Base-by-base conservation (phyloP, 2,329 filamentous ascomycete genomes). In the Penicillium paneum region DNA sequence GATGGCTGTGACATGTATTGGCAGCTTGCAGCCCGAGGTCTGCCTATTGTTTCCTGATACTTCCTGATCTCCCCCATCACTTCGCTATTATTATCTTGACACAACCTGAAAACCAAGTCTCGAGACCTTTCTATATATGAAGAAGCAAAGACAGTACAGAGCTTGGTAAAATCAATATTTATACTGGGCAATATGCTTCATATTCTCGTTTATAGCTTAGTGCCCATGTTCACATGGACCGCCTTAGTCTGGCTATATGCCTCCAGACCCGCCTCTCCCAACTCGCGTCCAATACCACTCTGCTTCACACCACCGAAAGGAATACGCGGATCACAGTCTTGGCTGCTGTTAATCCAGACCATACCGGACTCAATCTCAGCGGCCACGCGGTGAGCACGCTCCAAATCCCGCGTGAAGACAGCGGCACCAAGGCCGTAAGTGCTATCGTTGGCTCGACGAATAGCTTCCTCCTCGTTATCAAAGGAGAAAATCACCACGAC, bases 201-300 rank as follows among this genome's bases (percentile, higher is more conserved):
- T 36, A 15, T 5, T 1, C 15, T 10, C 11, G 2, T 32, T 41
- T 15, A 73, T 35, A 75, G 58, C 48, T 54, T 69, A 36, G 58
- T 67, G 0, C 73, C 72, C 69, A 76, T 64, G 44, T 76, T 76
- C 5, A 76, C 70, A 64, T 76, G 73, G 13, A 76, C 69, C 24
- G 72, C 68, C 64, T 75, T 75, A 5, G 69, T 61, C 61, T 75
- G 73, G 10, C 60, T 66, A 55, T 75, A 76, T 13, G 71, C 73
- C 32, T 74, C 72, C 45, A 76, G 49, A 4, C 74, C 74, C 49
- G 73, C 74, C 58, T 74, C 71, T 6, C 74, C 73, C 54, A 76
- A 59, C 57, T 83, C 77, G 19, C 80, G 67, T 0, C 81, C 81
- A 65, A 83, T 76, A 19, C 76, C 76, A 51, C 72, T 76, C 62